These are phyloP conservation scores for Xylaria sp. DNA, from an alignment of 2,329 filamentous ascomycete species.

Conservation along the genomic window DNA sequence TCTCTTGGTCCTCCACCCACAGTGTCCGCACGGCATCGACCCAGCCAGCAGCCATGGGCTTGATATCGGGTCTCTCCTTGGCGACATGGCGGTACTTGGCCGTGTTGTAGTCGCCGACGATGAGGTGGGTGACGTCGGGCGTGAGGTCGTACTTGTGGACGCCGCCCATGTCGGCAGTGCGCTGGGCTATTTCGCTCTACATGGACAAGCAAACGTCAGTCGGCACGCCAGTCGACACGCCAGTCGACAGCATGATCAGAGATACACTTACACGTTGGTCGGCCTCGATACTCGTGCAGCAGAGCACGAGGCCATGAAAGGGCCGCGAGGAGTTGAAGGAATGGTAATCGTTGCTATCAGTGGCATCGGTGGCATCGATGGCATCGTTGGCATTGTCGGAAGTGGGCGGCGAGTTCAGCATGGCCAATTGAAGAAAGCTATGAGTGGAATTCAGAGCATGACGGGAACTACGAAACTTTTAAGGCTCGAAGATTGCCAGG, in stretches of 20 bases:
- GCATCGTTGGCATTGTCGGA: constrained; percentile 33
- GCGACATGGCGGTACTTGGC: constrained; percentile 97
- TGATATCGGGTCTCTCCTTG: constrained; percentile 85
- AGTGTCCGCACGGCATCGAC: constrained; percentile 79
- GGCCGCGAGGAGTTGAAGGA: constrained; percentile 68
- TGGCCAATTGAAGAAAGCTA: constrained; percentile 18
- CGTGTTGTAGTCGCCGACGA: constrained; percentile 89
- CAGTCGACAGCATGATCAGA: not conserved
- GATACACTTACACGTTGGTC: constrained; percentile 74
- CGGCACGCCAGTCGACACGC: not conserved
- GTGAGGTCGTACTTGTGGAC: constrained; percentile 90
- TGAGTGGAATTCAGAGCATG: constrained; percentile 24
- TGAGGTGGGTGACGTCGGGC: constrained; percentile 93
- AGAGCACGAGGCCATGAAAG: constrained; percentile 78
- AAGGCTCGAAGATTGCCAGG: not conserved
- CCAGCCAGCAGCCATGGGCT: constrained; percentile 84
- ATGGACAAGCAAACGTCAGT: not conserved
- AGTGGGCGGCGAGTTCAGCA: constrained; percentile 45
- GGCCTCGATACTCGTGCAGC: constrained; percentile 85
- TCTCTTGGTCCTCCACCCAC: constrained; percentile 83
- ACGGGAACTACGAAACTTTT: not conserved
- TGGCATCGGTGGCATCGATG: not conserved
- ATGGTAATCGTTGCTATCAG: constrained; percentile 8
- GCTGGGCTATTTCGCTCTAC: constrained; percentile 67
- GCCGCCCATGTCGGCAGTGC: constrained; percentile 84